phyloP scores from a whole-genome alignment of 1,284 basidiomycete genomes.

The Flammula alnicola region DNA sequence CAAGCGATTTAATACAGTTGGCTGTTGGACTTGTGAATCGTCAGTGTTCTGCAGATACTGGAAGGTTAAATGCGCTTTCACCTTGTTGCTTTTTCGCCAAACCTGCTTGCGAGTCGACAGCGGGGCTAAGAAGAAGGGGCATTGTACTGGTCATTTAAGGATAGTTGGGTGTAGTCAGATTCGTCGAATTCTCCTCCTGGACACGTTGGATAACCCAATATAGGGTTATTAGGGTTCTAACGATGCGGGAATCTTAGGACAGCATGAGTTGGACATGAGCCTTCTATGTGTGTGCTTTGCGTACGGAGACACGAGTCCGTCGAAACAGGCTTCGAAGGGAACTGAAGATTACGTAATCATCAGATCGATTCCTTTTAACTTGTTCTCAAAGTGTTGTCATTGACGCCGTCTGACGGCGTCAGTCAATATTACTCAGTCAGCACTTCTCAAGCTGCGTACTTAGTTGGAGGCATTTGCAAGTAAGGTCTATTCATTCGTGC shows the following conservation, averaged over 20 bases:
- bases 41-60: too few relatives aligned
- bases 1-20: conserved; percentile 16
- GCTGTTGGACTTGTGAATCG: conserved; percentile 16
- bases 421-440: too few relatives aligned
- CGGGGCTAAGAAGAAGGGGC: not conserved
- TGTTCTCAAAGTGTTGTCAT: too few relatives aligned
- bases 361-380: too few relatives aligned
- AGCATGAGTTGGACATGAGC: conserved; percentile 28
- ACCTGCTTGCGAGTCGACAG: conserved; percentile 5
- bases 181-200: not conserved
- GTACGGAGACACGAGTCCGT: conserved; percentile 11
- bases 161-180: not conserved
- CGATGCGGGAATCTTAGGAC: not conserved
- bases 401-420: too few relatives aligned
- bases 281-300: not conserved
- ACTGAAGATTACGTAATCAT: conserved; percentile 7
- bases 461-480: conserved; percentile 6
- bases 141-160: conserved; percentile 1
- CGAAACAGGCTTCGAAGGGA: conserved; percentile 3
- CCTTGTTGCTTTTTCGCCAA: conserved; percentile 10
- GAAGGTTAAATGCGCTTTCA: not conserved
- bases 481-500: conserved; percentile 16
- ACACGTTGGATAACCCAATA: not conserved
- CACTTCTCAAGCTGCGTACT: too few relatives aligned
- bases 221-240: not conserved